Conservation (phyloP, 441 rosid genomes). For the Syzygium malaccense region DNA sequence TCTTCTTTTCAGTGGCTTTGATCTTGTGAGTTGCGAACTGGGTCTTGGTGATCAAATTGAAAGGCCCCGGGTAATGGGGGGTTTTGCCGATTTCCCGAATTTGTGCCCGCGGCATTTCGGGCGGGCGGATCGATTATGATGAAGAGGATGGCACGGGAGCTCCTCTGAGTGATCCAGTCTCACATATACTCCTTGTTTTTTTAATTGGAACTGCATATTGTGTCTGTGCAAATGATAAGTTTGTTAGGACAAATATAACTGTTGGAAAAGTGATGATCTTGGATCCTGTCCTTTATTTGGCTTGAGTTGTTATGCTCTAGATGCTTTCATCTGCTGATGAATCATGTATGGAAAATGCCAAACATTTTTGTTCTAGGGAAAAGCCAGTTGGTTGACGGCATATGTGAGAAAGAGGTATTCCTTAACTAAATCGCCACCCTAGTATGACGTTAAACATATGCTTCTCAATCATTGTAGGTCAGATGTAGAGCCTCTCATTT, state of each 20-base stretch:
- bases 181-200: not conserved
- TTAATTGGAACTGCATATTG: not conserved
- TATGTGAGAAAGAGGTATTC: not conserved
- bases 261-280: not conserved
- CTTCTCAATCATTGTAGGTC: not conserved
- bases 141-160: not conserved
- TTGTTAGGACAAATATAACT: not conserved
- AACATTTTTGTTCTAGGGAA: not conserved
- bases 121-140: not conserved
- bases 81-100: not conserved
- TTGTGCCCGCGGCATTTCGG: not conserved
- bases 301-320: not conserved
- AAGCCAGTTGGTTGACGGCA: not conserved
- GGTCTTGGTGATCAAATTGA: not conserved
- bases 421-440: not conserved
- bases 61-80: not conserved
- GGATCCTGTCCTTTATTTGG: not conserved
- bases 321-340: not conserved
- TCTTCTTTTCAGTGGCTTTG: not conserved
- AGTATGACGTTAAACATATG: not conserved
- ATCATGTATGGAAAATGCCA: not conserved
- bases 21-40: not conserved
- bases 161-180: not conserved
- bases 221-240: not conserved
- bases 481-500: not conserved